Base-by-base conservation (phyloP, 202 grass and related monocot species). In the Setaria italica region DNA sequence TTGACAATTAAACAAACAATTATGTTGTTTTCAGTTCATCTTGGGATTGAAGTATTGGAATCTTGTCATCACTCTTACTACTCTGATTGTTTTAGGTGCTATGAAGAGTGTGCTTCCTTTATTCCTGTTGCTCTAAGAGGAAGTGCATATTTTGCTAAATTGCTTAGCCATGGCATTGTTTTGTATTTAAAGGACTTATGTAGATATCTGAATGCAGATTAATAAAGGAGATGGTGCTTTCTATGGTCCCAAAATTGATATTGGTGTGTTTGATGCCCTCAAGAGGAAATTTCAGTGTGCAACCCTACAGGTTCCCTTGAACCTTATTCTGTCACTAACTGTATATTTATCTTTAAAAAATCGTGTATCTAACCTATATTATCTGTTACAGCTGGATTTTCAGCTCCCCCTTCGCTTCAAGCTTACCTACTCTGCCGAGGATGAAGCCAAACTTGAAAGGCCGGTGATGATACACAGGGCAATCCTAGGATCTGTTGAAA, bases 191-290 rank as follows among this genome's bases (percentile, higher is more conserved):
- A 41, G 47, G 47, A 63, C 88, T 90, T 65, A 88, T 70, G 17
- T 25, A 69, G 34, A 70, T 71, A 19, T 71, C 19, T 67, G 16
- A 10, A 33, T 85, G 80, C 87, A 99, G 97, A 94, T 94, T 79
- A 99, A 96, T 85, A 93, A 99, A 94, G 97, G 92, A 58, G 97
- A 99, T 85, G 97, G 97, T 91, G 97, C 97, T 78, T 99, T 99
- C 78, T 99, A 99, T 46, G 97, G 97, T 56, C 97, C 97, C 5
- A 99, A 99, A 92, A 94, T 99, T 63, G 97, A 99, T 88, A 99
- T 99, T 88, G 97, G 97, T 82, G 97, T 99, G 59, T 99, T 94
- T 88, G 97, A 99, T 85, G 93, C 97, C 64, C 88, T 99, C 32
- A 99, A 92, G 90, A 91, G 93, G 88, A 99, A 99, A 84, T 99